Evolutionary conservation across 768 basidiomycete genomes (phyloP).

Genomic region (Lentinula lateritia): DNA sequence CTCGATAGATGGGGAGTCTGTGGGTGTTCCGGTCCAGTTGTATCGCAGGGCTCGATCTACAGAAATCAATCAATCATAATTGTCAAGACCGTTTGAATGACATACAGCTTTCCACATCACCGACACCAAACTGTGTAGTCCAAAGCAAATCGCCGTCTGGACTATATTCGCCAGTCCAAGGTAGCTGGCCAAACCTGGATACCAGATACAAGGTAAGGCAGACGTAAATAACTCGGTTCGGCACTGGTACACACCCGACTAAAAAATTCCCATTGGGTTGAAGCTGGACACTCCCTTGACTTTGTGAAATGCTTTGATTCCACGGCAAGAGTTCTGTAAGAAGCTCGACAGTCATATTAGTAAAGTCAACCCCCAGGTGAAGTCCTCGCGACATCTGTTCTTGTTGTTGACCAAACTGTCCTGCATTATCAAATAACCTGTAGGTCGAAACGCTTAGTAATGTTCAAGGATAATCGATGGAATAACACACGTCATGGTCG

Average conservation of each 20-base stretch:
- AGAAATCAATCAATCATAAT: not conserved
- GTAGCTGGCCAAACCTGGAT: constrained; percentile 1
- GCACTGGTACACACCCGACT: not conserved
- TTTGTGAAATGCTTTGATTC: not conserved
- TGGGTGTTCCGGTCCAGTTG: constrained; percentile 12
- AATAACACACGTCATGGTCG: constrained; percentile 5
- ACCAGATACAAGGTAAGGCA: not conserved
- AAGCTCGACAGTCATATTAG: not conserved
- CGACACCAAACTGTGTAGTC: constrained; percentile 2
- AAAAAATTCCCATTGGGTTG: constrained; percentile 6
- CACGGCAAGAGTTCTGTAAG: not conserved
- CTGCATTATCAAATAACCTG: constrained; percentile 4
- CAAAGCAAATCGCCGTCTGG: not conserved
- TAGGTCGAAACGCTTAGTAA: not conserved
- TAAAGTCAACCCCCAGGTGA: not conserved
- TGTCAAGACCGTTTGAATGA: not conserved
- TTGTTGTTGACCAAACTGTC: not conserved
- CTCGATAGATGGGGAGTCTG: constrained; percentile 6
- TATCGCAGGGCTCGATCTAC: constrained; percentile 4
- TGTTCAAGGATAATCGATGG: not conserved
- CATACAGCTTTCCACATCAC: constrained; percentile 1
- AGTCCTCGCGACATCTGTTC: constrained; percentile 3
- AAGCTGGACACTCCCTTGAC: constrained; percentile 5
- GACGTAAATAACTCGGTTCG: not conserved
- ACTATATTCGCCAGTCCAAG: not conserved